Evolutionary conservation across 2,329 filamentous ascomycete species (phyloP), one percentile per base, ranked within the genome.

Genomic region (Aspergillus unguis): DNA sequence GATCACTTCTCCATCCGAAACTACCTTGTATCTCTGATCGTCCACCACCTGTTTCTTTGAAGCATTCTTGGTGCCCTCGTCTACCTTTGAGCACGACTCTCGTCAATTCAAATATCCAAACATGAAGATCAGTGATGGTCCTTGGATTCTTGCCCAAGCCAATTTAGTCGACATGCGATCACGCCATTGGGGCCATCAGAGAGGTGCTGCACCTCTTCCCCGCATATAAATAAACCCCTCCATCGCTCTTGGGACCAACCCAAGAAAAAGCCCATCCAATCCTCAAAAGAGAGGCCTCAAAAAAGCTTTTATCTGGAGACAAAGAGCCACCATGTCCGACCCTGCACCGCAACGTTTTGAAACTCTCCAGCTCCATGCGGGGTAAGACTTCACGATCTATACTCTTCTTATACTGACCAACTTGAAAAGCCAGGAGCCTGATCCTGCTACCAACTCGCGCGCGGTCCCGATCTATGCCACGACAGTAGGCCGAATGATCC

Each of bases 391-490:
- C 17, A 17, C 17, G 17, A 17, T 17, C 17, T 17, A 17, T 17
- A 17, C 17, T 17, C 17, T 17, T 17, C 17, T 17, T 46, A 5
- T 40, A 41, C 53, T 56, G 52, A 57, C 32, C n/a, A 42, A 27
- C 38, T 40, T 17, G 17, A 42, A 23, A 56, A 95, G 90, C 57
- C 89, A 95, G 63, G 80, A 85, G 64, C 85, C 89, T 26, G 94
- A 97, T 70, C 76, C 88, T 27, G 72, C 85, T 2, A 96, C 92
- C 57, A 92, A 95, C 55, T 82, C 94, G 27, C 85, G 94, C 65
- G 94, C 92, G 43, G 91, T 96, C 6, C 94, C 94, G 49, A 97
- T 99, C 69, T 97, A 97, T 71, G 91, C 92, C 10, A 92, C 92
- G 4, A 92, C 87, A n/a, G 85, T 83, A 70, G 44, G 74, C 59